Conservation (phyloP, 441 rosid species). For the Populus hybrid region DNA sequence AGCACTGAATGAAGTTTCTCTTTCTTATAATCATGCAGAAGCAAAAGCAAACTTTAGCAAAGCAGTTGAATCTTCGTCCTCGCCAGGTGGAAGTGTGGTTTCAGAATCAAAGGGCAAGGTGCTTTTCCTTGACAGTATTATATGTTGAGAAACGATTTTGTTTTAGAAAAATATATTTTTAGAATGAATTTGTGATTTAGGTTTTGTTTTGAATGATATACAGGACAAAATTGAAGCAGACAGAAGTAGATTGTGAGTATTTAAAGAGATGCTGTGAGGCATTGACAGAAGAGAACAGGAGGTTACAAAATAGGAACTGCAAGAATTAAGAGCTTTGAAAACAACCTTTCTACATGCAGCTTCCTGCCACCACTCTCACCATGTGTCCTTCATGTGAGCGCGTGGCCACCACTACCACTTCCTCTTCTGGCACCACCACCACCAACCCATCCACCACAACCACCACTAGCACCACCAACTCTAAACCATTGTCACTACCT, state of each 20-base stretch:
- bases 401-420: too few species aligned
- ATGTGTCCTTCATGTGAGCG: conserved; percentile 99
- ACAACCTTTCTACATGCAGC: conserved; percentile 87
- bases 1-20: neutral
- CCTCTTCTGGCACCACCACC: too few species aligned
- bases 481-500: conserved; percentile 14
- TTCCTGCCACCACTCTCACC: conserved; percentile 95
- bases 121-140: neutral
- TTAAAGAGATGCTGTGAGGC: conserved; percentile 37
- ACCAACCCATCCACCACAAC: too few species aligned
- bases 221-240: conserved; percentile 95
- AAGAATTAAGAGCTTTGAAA: conserved; percentile 77
- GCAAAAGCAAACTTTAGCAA: conserved; percentile 81
- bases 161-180: neutral
- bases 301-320: too few species aligned
- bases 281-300: conserved; percentile 73
- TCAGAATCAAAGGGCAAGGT: conserved; percentile 96
- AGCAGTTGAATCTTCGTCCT: conserved; percentile 89
- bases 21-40: conserved; percentile 41
- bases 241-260: conserved; percentile 90
- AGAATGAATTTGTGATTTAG: neutral
- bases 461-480: too few species aligned
- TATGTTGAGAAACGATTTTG: neutral
- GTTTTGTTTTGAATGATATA: neutral
- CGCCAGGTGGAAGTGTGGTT: conserved; percentile 99